Evolutionary conservation across 139 green algal genomes (phyloP).

Genomic region (Microglena sp.): DNA sequence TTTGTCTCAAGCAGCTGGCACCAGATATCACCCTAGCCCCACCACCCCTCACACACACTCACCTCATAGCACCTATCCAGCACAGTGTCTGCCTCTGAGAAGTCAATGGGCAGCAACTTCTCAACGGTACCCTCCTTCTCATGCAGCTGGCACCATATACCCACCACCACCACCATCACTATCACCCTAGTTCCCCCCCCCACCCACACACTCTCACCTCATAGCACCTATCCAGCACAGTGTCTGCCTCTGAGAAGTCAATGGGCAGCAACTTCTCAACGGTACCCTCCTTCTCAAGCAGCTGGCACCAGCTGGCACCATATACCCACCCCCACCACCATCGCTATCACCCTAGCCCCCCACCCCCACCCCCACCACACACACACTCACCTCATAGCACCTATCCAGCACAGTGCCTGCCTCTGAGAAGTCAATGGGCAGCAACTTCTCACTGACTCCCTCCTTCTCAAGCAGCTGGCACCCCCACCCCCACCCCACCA

Average conservation of each 20-base stretch:
- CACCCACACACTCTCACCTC: neutral
- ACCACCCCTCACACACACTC: slow-evolving; percentile 1
- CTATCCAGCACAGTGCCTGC: slow-evolving; percentile 68
- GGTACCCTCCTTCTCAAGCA: slow-evolving; percentile 60
- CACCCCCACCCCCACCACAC: no score
- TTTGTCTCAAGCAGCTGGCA: no score
- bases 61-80: slow-evolving; percentile 66
- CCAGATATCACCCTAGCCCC: no score
- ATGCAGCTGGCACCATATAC: slow-evolving; percentile 54
- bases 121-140: slow-evolving; percentile 63
- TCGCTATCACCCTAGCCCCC: no score
- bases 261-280: slow-evolving; percentile 57
- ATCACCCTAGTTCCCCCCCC: no score
- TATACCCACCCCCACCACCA: no score
- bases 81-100: slow-evolving; percentile 63
- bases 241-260: neutral
- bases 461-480: slow-evolving; percentile 57
- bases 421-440: slow-evolving; percentile 75
- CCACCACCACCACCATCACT: no score
- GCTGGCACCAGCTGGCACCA: slow-evolving; percentile 52
- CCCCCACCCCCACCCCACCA: no score
- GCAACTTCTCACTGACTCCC: slow-evolving; percentile 66
- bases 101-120: slow-evolving; percentile 76
- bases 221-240: neutral
- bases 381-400: slow-evolving; percentile 41